phyloP scores from a whole-genome alignment of 164 flowering plant species.

The Warburgia ugandensis region DNA sequence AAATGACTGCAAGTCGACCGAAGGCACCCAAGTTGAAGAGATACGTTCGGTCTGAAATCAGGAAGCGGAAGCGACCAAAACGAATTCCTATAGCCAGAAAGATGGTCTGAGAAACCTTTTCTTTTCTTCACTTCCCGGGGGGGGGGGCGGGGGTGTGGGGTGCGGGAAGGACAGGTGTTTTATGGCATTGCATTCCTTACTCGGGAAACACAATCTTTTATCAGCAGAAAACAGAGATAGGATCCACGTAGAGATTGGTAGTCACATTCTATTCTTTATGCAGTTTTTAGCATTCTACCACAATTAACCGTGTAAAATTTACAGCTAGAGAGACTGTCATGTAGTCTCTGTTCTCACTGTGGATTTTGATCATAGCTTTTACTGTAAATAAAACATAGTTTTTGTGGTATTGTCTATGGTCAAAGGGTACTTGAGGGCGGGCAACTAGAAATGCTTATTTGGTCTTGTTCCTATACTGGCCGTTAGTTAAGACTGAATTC shows the following conservation, averaged over 20 bases:
- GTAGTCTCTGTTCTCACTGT: constrained; percentile 1
- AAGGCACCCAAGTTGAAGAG: too few relatives aligned
- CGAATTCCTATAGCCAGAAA: too few relatives aligned
- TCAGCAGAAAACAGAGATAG: not conserved
- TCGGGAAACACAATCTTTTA: not conserved
- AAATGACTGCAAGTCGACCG: not conserved
- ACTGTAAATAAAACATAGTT: not conserved
- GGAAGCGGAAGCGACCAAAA: too few relatives aligned
- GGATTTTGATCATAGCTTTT: constrained; percentile 4
- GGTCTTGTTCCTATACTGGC: too few relatives aligned
- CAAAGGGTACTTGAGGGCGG: too few relatives aligned
- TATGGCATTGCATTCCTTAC: not conserved
- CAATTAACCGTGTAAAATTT: constrained; percentile 1
- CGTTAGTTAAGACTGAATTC: too few relatives aligned
- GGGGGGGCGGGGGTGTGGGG: too few relatives aligned
- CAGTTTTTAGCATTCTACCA: not conserved
- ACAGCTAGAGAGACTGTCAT: constrained; percentile 5
- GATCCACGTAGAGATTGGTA: not conserved
- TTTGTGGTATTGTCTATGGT: too few relatives aligned
- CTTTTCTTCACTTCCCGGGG: constrained; percentile 2
- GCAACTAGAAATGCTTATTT: too few relatives aligned
- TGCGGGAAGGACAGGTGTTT: not conserved
- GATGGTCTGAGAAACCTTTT: too few relatives aligned
- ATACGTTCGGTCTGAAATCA: too few relatives aligned
- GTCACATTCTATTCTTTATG: constrained; percentile 2